Evolutionary conservation across 768 basidiomycete species (phyloP).

Genomic region (Phylloporus arenicola): DNA sequence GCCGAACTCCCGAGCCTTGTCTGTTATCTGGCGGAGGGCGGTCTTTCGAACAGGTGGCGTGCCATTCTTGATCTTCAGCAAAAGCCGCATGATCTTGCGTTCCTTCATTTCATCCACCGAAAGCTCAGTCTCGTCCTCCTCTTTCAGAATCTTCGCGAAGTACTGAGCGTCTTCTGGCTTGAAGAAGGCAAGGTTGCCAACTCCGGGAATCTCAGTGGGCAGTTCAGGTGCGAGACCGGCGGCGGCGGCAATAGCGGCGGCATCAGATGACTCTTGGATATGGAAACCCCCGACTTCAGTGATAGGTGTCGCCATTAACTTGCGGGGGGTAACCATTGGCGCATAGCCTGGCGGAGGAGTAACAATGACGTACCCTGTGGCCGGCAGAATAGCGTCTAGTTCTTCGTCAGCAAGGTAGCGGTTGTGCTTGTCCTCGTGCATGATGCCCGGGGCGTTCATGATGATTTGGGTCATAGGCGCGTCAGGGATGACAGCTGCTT

Average conservation of each 20-base stretch:
- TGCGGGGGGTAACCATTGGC: conserved; percentile 61
- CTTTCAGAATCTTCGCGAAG: conserved; percentile 91
- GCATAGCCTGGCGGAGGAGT: conserved; percentile 93
- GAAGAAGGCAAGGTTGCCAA: conserved; percentile 96
- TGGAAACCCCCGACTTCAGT: conserved; percentile 76
- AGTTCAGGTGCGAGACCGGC: conserved; percentile 90
- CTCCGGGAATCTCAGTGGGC: conserved; percentile 96
- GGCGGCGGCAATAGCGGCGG: conserved; percentile 80
- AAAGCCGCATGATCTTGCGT: conserved; percentile 96
- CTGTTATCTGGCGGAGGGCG: conserved; percentile 95
- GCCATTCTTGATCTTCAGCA: conserved; percentile 99
- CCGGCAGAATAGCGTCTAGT: conserved; percentile 83
- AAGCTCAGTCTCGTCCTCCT: conserved; percentile 91
- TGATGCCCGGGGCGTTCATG: conserved; percentile 60
- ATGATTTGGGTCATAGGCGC: conserved; percentile 74
- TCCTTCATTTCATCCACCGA: conserved; percentile 99
- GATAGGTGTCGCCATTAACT: conserved; percentile 52
- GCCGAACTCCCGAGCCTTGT: conserved; percentile 98
- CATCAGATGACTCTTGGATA: conserved; percentile 92
- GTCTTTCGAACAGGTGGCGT: conserved; percentile 98
- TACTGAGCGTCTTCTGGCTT: conserved; percentile 98
- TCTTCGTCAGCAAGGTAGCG: conserved; percentile 96
- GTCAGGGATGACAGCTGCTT: conserved; percentile 73
- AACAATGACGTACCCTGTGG: conserved; percentile 84
- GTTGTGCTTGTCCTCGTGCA: conserved; percentile 94